Base-by-base conservation (phyloP, 352 stramenopile genomes). In the Phytophthora meadii region DNA sequence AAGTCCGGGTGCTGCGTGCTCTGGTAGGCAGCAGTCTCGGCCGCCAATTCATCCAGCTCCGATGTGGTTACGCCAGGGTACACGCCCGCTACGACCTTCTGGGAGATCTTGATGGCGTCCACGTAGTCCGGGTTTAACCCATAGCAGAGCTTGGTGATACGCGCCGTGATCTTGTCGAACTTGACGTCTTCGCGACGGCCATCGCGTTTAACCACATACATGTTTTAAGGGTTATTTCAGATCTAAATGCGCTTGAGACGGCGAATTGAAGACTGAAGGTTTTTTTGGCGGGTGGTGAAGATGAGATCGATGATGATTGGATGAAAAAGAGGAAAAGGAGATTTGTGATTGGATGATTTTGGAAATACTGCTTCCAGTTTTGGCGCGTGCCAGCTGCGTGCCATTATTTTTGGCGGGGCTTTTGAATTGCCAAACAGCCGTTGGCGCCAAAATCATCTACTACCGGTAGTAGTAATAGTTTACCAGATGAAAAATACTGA, bases 81-180 rank as follows among this genome's bases (percentile, higher is more conserved):
- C 15, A 99, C 94, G 56, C 97, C 97, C n/a, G 97, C 93, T 57
- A 99, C 98, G 15, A 99, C 98, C 82, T 99, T 99, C 83, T 99
- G 97, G 40, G 97, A 97, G 74, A 99, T 98, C 70, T 98, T 82
- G 61, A 98, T 85, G 39, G 97, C 90, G 77, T 99, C 96, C 11
- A 99, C 95, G 77, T 98, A 98, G 68, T 98, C 77, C n/a, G 81
- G 76, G 76, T 99, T 97, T 19, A 99, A 87, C 5, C 97, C 97
- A 72, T 99, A 98, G 81, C 97, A 99, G 28, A 99, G 93, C 74
- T 99, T 99, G 61, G 87, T 94, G 72, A 99, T 99, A 54, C 97
- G 94, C 46, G 89, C 93, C 41, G 96, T 98, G 72, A 99, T 99
- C 84, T 99, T 99, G 76, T 99, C 97, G 76, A 99, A 99, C 61